Evolutionary conservation across 176 grass and related monocot genomes (phyloP).

Genomic region (Raddia distichophylla): DNA sequence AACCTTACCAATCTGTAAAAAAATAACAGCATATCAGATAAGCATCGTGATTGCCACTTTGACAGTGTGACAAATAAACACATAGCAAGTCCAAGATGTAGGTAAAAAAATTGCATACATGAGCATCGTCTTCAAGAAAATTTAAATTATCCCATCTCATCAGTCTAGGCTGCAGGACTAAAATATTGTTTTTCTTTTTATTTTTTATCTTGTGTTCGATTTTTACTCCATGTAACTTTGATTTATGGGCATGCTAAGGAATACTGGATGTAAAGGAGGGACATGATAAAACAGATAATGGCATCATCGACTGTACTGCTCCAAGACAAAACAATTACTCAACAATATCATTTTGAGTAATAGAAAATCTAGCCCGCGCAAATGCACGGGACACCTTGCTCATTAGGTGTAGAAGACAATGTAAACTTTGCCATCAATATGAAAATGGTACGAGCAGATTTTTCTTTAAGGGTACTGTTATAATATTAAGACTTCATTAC

Average conservation of each 20-base stretch:
- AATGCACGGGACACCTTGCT: no score
- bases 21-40: background rate
- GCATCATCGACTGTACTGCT: background rate
- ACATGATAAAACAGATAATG: background rate
- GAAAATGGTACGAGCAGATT: no score
- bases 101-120: background rate
- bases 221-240: background rate
- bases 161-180: background rate
- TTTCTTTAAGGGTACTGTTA: no score
- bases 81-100: background rate
- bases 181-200: constrained; percentile 3
- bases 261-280: background rate
- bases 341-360: background rate
- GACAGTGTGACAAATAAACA: background rate
- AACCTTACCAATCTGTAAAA: constrained; percentile 77
- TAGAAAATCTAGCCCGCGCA: no score
- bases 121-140: background rate
- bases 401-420: no score
- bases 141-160: background rate
- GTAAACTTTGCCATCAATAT: no score
- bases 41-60: background rate
- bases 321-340: constrained; percentile 16
- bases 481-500: no score
- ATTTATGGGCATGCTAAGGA: background rate
- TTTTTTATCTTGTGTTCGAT: background rate